Base-by-base conservation (phyloP, 768 basidiomycete genomes). In the Hygrophoropsis aurantiaca region DNA sequence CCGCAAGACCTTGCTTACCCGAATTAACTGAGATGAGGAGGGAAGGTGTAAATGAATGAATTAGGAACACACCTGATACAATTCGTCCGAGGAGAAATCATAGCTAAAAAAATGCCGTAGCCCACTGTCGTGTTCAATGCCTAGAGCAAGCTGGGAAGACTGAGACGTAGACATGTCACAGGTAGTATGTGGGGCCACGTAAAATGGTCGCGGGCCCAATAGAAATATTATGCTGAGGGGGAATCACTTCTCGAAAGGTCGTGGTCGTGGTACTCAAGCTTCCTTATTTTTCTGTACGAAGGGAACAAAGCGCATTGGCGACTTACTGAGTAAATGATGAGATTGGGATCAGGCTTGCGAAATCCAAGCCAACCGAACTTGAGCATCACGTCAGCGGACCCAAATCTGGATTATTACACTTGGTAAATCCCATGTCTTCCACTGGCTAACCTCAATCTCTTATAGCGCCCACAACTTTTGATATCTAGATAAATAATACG, bases 1-100 rank as follows among this genome's bases (percentile, higher is more conserved):
- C 78, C 50, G 74, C 72, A 34, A 88, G 67, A 55, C 87, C 87
- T 78, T 81, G 78, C 85, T 87, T 77, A 30, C 57, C 53, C 55
- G 51, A 44, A 52, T 27, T 19, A 43, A 35, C 43, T 46, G 30
- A 42, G 48, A 40, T 59, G 20, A 52, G 44, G 6, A 50, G 42
- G 13, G 32, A 16, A 30, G 20, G 21, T 24, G 16, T 11, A 18
- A 11, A 13, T 19, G 24, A 16, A 27, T 16, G 7, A 49, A 11
- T 23, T n/a, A 42, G 15, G 2, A n/a, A 36, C 68, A 41, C 59
- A 85, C 85, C 74, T 85, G 78, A 52, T 80, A 87, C 2, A 64
- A 67, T 27, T 74, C 73, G 54, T 87, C 85, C 18, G 73, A 66
- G 15, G 70, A 65, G 56, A 87, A 87, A 25, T 77, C 74, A 58